phyloP scores from a whole-genome alignment of 2,329 filamentous ascomycete genomes.

The Catunica adiposa region DNA sequence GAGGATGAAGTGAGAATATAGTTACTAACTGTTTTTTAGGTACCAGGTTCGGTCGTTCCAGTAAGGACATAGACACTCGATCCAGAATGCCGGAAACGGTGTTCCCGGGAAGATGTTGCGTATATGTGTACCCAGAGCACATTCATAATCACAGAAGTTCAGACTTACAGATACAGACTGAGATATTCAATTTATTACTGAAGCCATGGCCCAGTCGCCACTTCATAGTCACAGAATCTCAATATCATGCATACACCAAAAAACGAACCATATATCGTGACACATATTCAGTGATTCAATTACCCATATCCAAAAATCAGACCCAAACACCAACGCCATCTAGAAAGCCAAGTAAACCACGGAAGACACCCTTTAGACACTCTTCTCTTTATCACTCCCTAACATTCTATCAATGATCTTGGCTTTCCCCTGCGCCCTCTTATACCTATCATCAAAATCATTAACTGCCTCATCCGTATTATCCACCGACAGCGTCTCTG shows the following conservation, averaged over 20 bases:
- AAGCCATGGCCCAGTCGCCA: neutral
- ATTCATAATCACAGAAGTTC: constrained; percentile 5
- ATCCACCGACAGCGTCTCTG: constrained; percentile 55
- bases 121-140: constrained; percentile 1
- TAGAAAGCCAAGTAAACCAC: neutral
- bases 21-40: constrained; percentile 24
- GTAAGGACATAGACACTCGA: constrained; percentile 20
- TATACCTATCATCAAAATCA: constrained; percentile 79
- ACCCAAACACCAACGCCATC: neutral
- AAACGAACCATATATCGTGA: neutral
- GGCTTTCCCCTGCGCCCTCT: constrained; percentile 65
- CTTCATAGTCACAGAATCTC: constrained; percentile 6
- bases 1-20: neutral
- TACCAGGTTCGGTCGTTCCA: constrained; percentile 50
- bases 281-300: neutral
- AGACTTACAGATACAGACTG: constrained; percentile 1
- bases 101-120: too few relatives aligned
- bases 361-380: constrained; percentile 6
- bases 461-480: constrained; percentile 82
- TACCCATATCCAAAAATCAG: neutral
- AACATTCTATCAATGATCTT: constrained; percentile 68
- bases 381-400: constrained; percentile 22
- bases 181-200: neutral
- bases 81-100: neutral
- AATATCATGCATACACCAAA: neutral